phyloP scores from a whole-genome alignment of 495 filamentous ascomycete genomes.

The Aspergillus affinis region DNA sequence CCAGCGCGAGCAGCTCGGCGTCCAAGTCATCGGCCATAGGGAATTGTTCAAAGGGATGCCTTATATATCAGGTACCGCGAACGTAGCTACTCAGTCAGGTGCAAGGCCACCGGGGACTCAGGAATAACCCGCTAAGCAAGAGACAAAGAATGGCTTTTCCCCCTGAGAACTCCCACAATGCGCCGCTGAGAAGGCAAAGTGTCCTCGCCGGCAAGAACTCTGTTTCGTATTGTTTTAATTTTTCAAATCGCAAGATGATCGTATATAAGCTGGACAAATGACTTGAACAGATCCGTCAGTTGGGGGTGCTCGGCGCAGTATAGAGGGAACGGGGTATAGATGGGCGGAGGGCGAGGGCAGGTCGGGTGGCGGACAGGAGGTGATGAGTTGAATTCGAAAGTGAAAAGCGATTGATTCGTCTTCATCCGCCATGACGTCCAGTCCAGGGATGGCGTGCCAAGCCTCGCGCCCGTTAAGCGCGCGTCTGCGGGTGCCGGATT shows the following conservation, averaged over 20 bases:
- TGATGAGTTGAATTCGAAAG: slow-evolving; percentile 7
- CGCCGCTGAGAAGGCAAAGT: not conserved
- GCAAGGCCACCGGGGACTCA: not conserved
- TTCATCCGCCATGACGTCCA: slow-evolving; percentile 25
- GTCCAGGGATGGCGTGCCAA: slow-evolving; percentile 23
- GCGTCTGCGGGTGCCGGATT: slow-evolving; percentile 19
- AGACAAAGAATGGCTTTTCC: not conserved
- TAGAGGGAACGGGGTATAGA: not conserved
- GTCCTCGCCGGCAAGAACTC: not conserved
- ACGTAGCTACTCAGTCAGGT: not conserved
- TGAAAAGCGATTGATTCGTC: slow-evolving; percentile 17
- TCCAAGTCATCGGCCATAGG: slow-evolving; percentile 71
- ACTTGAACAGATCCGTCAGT: not conserved
- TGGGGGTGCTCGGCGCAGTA: not conserved
- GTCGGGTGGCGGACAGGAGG: slow-evolving; percentile 15
- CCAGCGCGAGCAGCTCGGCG: slow-evolving; percentile 83
- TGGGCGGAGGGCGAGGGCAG: not conserved
- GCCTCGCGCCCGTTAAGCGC: slow-evolving; percentile 18
- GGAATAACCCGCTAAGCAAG: not conserved
- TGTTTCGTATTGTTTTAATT: not conserved
- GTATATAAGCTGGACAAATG: slow-evolving; percentile 14
- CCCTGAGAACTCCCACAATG: not conserved
- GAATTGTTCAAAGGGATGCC: slow-evolving; percentile 18
- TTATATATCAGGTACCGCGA: slow-evolving; percentile 12
- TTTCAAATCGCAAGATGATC: not conserved